phyloP scores from a whole-genome alignment of 2,329 filamentous ascomycete genomes.

The Aspergillus viridinutans region DNA sequence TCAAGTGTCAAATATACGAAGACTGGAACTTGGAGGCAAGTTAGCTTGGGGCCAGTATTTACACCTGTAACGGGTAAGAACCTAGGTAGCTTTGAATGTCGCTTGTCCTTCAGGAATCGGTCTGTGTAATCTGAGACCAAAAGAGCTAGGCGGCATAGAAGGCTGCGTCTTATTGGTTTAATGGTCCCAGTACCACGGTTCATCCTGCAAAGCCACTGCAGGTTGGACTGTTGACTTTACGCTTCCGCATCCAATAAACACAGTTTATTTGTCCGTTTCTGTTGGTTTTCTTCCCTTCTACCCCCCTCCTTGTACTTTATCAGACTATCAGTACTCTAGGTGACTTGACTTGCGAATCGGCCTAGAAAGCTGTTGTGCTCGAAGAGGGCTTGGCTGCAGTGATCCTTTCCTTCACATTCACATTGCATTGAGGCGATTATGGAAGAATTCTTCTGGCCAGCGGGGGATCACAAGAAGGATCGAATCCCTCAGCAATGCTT shows the following conservation, averaged over 20 bases:
- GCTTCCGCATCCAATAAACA: slow-evolving; percentile 18
- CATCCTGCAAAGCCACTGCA: slow-evolving; percentile 16
- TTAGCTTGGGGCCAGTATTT: neutral
- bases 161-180: slow-evolving; percentile 15
- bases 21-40: neutral
- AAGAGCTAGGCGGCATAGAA: slow-evolving; percentile 13
- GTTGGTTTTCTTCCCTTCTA: slow-evolving; percentile 16
- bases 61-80: neutral
- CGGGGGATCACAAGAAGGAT: neutral
- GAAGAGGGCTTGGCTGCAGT: neutral
- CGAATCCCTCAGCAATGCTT: neutral
- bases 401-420: neutral
- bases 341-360: neutral
- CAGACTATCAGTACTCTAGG: neutral
- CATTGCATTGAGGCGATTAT: neutral
- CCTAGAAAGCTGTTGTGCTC: neutral
- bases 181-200: slow-evolving; percentile 21
- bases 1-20: slow-evolving; percentile 3
- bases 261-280: slow-evolving; percentile 2
- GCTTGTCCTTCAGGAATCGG: slow-evolving; percentile 10
- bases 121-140: slow-evolving; percentile 16
- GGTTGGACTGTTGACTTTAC: slow-evolving; percentile 13
- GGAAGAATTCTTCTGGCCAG: neutral
- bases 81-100: neutral
- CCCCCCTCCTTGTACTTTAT: slow-evolving; percentile 2